Evolutionary conservation across 2,329 filamentous ascomycete genomes (phyloP), one percentile per base, ranked within the genome.

Genomic region (Chaetomiaceae sp.): DNA sequence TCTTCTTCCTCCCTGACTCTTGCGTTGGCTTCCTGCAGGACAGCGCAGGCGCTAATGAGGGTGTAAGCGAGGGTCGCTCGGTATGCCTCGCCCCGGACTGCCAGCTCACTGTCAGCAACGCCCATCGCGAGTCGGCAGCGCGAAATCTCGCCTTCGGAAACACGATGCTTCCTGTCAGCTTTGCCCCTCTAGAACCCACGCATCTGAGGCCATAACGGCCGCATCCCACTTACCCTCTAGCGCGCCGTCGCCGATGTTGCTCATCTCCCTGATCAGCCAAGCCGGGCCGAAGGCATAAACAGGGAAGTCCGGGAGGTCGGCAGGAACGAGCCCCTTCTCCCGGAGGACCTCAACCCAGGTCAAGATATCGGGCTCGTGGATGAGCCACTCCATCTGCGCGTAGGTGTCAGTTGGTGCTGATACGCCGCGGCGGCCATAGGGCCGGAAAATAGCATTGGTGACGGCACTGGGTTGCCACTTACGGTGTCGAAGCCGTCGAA

Each of bases 271-370:
- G 19, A 52, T 25, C 15, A 45, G 3, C 12, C 15, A 3, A 3
- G 34, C 27, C 7, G 23, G 44, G 31, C 55, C 51, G 19, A 57
- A 52, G n/a, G 54, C 39, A 6, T 38, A 42, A 37, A 53, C 47
- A 6, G 55, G 55, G 19, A 45, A 48, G 6, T n/a, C 7, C 3
- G 54, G 51, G 11, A 51, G 44, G 31, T 36, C 14, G n/a, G 19
- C 3, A 17, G 44, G 33, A 6, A 38, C 27, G 2, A 20, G n/a
- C 11, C 19, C 23, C 12, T 1, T 3, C 3, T 20, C 1, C 6
- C 14, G 31, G 17, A 40, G 19, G 6, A 31, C 2, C 6, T 23
- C 23, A 31, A 51, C 29, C 42, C 37, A 47, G 1, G 1, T 3
- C n/a, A 22, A n/a, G 14, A 47, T 17, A 12, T 42, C 17, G 1